A percentile compares a stretch with the other conserved stretches of the same genome.
These are phyloP conservation scores for Balakata baccata DNA, from an alignment of 345 rosid species.

Conservation along the genomic window DNA sequence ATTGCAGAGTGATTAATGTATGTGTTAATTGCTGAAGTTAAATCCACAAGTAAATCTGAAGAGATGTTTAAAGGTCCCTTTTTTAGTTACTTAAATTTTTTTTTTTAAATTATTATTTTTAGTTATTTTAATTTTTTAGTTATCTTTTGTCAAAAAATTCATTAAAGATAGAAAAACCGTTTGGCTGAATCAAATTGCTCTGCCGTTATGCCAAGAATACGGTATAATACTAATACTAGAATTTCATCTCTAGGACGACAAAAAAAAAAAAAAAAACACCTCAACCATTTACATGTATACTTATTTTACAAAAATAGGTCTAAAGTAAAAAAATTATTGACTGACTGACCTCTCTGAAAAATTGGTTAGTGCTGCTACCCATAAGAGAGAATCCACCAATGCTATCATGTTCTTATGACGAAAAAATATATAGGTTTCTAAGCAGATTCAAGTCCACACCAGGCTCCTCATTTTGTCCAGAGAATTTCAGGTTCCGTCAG, in stretches of 20 bases:
- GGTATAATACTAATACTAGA: slow-evolving; percentile 3
- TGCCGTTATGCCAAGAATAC: not conserved
- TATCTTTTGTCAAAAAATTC: too few species aligned
- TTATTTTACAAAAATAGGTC: slow-evolving; percentile 34
- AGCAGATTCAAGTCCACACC: slow-evolving; percentile 14
- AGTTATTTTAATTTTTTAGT: too few species aligned
- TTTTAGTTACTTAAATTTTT: too few species aligned
- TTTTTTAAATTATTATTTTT: too few species aligned
- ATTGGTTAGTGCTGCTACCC: slow-evolving; percentile 27
- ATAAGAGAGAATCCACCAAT: slow-evolving; percentile 2
- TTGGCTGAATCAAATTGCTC: not conserved
- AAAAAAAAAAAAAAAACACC: slow-evolving; percentile 8
- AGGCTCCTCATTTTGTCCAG: slow-evolving; percentile 13
- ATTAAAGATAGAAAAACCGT: too few species aligned
- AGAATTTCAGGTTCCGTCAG: not conserved
- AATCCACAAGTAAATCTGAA: too few species aligned
- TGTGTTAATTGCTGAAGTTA: not conserved
- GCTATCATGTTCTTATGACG: not conserved
- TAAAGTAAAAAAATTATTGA: not conserved
- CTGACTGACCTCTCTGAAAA: slow-evolving; percentile 25
- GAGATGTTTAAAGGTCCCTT: too few species aligned
- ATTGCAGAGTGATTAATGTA: not conserved
- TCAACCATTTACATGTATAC: slow-evolving; percentile 30
- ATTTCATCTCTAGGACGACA: slow-evolving; percentile 13
- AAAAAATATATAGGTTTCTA: slow-evolving; percentile 1